Percentiles rank a stretch among this genome's conserved stretches.
Evolutionary conservation across 768 basidiomycete species (phyloP).

Genomic region (Dacryopinax spathularia): DNA sequence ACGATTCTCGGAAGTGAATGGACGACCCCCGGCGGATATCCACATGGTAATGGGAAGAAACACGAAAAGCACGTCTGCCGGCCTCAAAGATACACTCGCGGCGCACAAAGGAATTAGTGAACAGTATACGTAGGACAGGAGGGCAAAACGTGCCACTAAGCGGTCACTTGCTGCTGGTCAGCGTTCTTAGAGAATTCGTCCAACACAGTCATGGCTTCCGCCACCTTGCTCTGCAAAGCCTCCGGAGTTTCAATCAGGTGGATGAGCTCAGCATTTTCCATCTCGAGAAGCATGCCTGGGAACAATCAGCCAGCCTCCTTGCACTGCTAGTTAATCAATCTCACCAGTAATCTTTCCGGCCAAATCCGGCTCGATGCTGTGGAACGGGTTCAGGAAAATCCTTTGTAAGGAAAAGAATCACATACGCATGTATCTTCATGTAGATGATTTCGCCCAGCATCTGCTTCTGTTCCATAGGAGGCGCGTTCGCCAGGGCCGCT

Average conservation of each 20-base stretch:
- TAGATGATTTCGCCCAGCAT: slow-evolving; percentile 96
- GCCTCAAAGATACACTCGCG: no score
- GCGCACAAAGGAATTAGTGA: no score
- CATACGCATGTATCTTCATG: slow-evolving; percentile 72
- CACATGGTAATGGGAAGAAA: no score
- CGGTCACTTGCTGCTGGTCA: background rate
- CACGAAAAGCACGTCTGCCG: no score
- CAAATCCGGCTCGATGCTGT: slow-evolving; percentile 71
- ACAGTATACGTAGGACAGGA: no score
- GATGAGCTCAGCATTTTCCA: slow-evolving; percentile 90
- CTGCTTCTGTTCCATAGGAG: slow-evolving; percentile 87
- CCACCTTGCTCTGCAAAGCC: slow-evolving; percentile 77
- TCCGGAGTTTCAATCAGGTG: slow-evolving; percentile 73
- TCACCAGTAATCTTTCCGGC: slow-evolving; percentile 92
- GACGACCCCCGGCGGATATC: no score
- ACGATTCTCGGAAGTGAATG: no score
- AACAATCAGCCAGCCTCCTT: background rate
- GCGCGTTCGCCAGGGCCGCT: slow-evolving; percentile 42
- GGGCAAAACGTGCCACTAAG: no score
- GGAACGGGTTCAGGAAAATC: background rate
- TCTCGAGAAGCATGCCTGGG: slow-evolving; percentile 77
- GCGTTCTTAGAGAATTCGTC: slow-evolving; percentile 55
- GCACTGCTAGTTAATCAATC: background rate
- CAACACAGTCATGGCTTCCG: slow-evolving; percentile 78
- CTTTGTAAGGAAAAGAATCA: slow-evolving; percentile 16